Base-by-base conservation (phyloP, 176 grass and related monocot genomes). In the Alloteropsis semialata region DNA sequence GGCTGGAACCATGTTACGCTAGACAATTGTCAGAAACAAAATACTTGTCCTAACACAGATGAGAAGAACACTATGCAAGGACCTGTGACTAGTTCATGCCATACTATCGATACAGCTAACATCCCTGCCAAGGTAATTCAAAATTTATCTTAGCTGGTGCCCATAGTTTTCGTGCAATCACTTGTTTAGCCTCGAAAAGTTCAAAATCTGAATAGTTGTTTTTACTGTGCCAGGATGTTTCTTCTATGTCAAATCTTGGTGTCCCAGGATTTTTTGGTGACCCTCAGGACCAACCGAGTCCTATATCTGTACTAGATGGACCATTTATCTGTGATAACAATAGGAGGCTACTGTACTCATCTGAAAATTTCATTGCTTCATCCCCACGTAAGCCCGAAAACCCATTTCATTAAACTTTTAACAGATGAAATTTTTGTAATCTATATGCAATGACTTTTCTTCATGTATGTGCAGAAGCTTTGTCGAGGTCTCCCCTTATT, bases 401-500 rank as follows among this genome's bases (percentile, higher is more conserved):
- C 48, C 37, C 12, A 14, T 68, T 76, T 77, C 77, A 77, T 74
- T 50, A 41, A 71, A 66, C 25, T 82, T 29, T 69, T 45, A 28
- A 15, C 8, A 48, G 16, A n/a, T 42, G 37, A 69, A 50, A 30
- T 56, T 13, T 28, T 36, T 21, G 32, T 66, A 12, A 58, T 34
- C 56, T 82, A 21, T 74, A 70, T 71, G 48, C 7, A 80, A 12
- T 90, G 27, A 8, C 81, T 62, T 67, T 18, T 67, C n/a, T 76
- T 53, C 42, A 39, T 89, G 37, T 87, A 28, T 39, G 6, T 81
- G 76, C 92, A 98, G 96, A 98, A 87, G 76, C 88, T 46, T 44
- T 98, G 30, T 98, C 90, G 1, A 91, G 96, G 51, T 98, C 91
- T 82, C 78, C 90, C 0, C 88, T 86, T 58, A 98, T 98, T 1